Conservation (phyloP, 2,329 filamentous ascomycete species). For the Beauveria bassiana region DNA sequence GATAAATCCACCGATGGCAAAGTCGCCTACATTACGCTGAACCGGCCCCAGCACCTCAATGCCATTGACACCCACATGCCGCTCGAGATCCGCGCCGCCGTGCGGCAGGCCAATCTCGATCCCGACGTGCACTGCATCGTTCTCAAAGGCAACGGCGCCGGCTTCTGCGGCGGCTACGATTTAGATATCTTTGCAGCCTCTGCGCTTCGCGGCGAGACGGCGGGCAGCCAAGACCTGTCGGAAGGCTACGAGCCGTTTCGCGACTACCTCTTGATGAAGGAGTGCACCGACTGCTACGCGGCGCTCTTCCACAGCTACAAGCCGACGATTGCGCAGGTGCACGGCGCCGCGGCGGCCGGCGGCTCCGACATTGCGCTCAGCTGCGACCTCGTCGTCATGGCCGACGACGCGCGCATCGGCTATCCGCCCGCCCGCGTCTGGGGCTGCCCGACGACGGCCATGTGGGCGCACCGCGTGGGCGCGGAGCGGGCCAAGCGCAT, state of each 20-base stretch:
- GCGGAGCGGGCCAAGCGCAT: constrained; percentile 12
- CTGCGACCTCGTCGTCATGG: constrained; percentile 12
- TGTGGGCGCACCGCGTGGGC: constrained; percentile 14
- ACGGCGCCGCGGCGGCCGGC: constrained; percentile 13
- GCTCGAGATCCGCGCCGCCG: constrained; percentile 9
- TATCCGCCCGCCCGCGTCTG: constrained; percentile 13
- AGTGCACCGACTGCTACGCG: constrained; percentile 13
- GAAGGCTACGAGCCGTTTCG: constrained; percentile 12
- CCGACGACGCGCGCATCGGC: constrained; percentile 4
- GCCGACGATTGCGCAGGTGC: constrained; percentile 15
- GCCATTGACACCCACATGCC: constrained; percentile 13
- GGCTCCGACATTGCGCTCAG: constrained; percentile 14
- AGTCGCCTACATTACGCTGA: constrained; percentile 14
- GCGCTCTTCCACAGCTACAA: constrained; percentile 14
- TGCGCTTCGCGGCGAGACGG: constrained; percentile 12
- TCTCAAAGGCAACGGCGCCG: constrained; percentile 10
- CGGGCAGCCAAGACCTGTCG: constrained; percentile 12
- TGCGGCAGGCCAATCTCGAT: constrained; percentile 11
- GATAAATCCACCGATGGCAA: constrained; percentile 11
- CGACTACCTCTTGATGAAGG: constrained; percentile 12
- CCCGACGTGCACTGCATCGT: constrained; percentile 13
- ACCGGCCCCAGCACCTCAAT: constrained; percentile 13
- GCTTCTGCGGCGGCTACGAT: constrained; percentile 15
- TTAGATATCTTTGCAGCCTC: constrained; percentile 11
- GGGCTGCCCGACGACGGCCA: constrained; percentile 14